phyloP scores from a whole-genome alignment of 495 filamentous ascomycete genomes.

The Xylaria nigripes region DNA sequence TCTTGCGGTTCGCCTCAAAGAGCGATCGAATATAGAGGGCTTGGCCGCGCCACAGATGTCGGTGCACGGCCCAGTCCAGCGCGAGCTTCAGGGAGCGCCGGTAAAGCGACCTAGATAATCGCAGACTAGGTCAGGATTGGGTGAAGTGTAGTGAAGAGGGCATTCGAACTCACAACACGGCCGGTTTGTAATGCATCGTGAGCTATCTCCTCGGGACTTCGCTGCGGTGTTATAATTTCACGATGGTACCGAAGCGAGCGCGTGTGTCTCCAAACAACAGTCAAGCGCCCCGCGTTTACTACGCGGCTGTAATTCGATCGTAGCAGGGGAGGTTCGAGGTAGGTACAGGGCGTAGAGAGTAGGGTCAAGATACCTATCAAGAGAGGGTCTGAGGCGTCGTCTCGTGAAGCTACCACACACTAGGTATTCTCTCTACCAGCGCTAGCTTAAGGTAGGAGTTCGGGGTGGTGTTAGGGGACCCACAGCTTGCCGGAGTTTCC shows the following conservation, averaged over 20 bases:
- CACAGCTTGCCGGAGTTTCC: slow-evolving; percentile 1
- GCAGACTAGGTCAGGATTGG: slow-evolving; percentile 11
- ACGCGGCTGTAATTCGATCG: neutral
- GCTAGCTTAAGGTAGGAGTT: slow-evolving; percentile 1
- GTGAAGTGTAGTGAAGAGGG: neutral
- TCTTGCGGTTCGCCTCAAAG: slow-evolving; percentile 86
- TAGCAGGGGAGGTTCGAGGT: neutral
- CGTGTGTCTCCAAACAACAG: neutral
- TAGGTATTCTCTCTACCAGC: neutral
- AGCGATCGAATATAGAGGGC: slow-evolving; percentile 91
- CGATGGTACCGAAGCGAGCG: neutral
- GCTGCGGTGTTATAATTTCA: slow-evolving; percentile 5
- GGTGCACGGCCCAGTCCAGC: slow-evolving; percentile 89
- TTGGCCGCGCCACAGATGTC: slow-evolving; percentile 86
- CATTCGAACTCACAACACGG: slow-evolving; percentile 36
- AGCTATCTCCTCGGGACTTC: slow-evolving; percentile 2
- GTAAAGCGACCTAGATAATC: slow-evolving; percentile 68
- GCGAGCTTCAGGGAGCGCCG: slow-evolving; percentile 85
- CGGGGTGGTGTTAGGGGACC: neutral
- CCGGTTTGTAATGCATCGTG: slow-evolving; percentile 41
- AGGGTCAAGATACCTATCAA: neutral
- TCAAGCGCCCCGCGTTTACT: neutral
- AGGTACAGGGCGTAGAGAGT: neutral
- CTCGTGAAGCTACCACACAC: slow-evolving; percentile 8
- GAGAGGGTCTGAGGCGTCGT: slow-evolving; percentile 1